Evolutionary conservation across 441 rosid genomes (phyloP), one percentile per base, ranked within the genome.

Genomic region (Rhodomyrtus psidioides): DNA sequence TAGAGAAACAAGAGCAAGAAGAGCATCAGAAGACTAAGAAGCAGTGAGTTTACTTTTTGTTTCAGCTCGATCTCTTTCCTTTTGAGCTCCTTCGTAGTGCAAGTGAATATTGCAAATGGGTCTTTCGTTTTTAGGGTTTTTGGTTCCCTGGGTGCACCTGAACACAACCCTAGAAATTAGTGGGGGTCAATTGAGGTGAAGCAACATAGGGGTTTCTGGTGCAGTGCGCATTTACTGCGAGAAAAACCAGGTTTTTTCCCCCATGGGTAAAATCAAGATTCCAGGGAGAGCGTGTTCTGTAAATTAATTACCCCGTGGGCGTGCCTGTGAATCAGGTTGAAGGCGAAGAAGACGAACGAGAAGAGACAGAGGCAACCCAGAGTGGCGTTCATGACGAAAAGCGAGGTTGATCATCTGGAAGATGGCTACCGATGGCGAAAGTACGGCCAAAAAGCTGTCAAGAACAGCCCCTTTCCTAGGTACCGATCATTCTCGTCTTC

Each of bases 391-490:
- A 91, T 94, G 92, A 94, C 96, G 51, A 94, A 91, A 91, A 94
- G 95, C 86, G 93, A 91, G 86, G 92, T 93, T 82, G 93, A 91
- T 90, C 94, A 91, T 87, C 89, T 94, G 60, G 96, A 93, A 83
- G 96, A 94, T 89, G 96, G 95, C 27, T 94, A 94, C 86, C 90
- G 93, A 51, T 94, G 96, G 96, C 92, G 94, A 86, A 94, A 94
- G 91, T 94, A 94, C 91, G 96, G 96, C 86, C 96, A 94, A 87
- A 94, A 94, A 87, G 93, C 96, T 79, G 95, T 94, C 51, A 93
- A 91, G 84, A 91, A 91, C 93, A 94, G 95, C 86, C 90, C 94
- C 53, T 94, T 90, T 84, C 96, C 96, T 44, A 92, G 96, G 96
- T 88, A 85, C 49, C 87, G 27, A 23, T 49, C 26, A 15, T 19